phyloP scores from a whole-genome alignment of 441 rosid species.

The Pelargonium exstipulatum region DNA sequence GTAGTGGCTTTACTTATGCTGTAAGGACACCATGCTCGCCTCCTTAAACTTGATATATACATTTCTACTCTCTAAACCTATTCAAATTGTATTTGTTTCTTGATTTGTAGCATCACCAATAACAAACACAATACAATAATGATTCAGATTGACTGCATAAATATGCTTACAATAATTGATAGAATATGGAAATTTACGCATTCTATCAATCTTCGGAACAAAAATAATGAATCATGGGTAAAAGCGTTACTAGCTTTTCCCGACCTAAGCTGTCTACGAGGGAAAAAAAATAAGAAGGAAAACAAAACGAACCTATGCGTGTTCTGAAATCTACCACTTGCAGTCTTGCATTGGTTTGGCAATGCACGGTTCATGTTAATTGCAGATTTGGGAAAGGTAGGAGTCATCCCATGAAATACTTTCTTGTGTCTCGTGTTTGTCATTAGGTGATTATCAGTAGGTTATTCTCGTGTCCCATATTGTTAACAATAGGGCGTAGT shows the following conservation, averaged over 20 bases:
- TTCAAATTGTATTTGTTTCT: no score
- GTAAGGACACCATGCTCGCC: constrained; percentile 17
- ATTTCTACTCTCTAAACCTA: no score
- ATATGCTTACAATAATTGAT: background rate
- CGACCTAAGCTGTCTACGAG: background rate
- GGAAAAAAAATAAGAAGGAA: background rate
- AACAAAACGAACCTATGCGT: no score
- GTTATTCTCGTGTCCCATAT: constrained; percentile 64
- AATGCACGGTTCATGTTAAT: no score
- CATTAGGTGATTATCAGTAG: constrained; percentile 46
- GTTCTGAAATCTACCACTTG: no score
- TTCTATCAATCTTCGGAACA: no score
- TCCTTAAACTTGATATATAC: no score
- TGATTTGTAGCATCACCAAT: background rate
- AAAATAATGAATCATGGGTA: no score
- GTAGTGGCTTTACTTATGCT: constrained; percentile 72
- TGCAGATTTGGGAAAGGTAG: no score
- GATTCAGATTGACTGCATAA: background rate
- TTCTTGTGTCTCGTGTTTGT: background rate
- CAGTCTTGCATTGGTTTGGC: no score
- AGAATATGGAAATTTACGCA: background rate
- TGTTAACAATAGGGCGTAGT: constrained; percentile 57
- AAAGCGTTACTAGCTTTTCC: no score
- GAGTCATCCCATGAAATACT: no score
- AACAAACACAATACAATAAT: background rate